These are phyloP conservation scores for Vararia minispora DNA, from an alignment of 768 basidiomycete genomes.

Conservation along the genomic window DNA sequence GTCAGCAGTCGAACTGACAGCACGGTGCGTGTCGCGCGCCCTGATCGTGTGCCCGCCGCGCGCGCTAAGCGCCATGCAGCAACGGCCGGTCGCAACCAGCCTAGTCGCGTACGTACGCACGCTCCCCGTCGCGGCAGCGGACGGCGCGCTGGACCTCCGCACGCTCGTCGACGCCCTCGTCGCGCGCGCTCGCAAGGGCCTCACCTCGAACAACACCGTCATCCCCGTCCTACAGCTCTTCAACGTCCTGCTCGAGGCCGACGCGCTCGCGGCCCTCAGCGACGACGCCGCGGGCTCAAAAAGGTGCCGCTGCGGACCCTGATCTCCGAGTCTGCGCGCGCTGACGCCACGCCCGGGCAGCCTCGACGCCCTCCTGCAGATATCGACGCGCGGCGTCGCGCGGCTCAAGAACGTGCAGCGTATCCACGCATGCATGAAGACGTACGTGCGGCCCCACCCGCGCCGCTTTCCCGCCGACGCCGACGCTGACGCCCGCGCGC, in stretches of 20 bases:
- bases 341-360: too few species aligned
- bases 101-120: conserved; percentile 45
- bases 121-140: conserved; percentile 31
- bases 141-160: conserved; percentile 33
- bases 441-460: conserved; percentile 35
- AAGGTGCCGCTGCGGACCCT: conserved; percentile 33
- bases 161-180: conserved; percentile 50
- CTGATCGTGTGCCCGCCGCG: conserved; percentile 8
- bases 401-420: conserved; percentile 77
- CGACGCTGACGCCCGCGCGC: background rate
- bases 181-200: conserved; percentile 37
- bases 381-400: conserved; percentile 51
- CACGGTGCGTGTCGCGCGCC: conserved; percentile 44
- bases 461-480: background rate
- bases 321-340: too few species aligned
- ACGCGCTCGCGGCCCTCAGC: conserved; percentile 39
- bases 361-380: conserved; percentile 37
- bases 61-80: conserved; percentile 30
- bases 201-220: conserved; percentile 58
- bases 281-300: conserved; percentile 34
- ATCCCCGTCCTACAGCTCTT: conserved; percentile 77
- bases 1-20: conserved; percentile 78
- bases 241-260: conserved; percentile 60
- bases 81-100: conserved; percentile 53
- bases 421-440: conserved; percentile 72